Conservation (phyloP, 352 stramenopile species). For the Phytopythium montanum region DNA sequence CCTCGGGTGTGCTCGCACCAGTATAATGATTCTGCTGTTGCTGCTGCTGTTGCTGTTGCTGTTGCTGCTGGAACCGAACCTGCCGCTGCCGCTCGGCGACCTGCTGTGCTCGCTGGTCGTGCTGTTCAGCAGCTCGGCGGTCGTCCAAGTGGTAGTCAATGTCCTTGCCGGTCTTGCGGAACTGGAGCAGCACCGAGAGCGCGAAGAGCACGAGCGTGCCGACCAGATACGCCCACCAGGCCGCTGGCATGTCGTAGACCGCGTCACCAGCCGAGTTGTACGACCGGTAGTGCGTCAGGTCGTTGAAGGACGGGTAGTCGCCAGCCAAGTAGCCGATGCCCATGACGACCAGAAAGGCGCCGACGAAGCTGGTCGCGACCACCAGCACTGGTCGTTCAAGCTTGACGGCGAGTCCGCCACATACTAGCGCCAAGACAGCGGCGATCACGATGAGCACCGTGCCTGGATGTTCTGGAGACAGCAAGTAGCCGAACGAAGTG, state of each 20-base stretch:
- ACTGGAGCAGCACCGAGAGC: slow-evolving; percentile 46
- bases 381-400: slow-evolving; percentile 58
- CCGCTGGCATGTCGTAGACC: slow-evolving; percentile 35
- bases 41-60: not conserved
- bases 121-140: not conserved
- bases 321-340: slow-evolving; percentile 63
- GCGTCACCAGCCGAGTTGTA: slow-evolving; percentile 28
- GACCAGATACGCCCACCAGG: slow-evolving; percentile 62
- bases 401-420: slow-evolving; percentile 38
- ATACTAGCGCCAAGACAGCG: slow-evolving; percentile 38
- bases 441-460: slow-evolving; percentile 49
- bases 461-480: slow-evolving; percentile 49
- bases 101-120: not conserved
- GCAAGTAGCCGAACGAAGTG: slow-evolving; percentile 45
- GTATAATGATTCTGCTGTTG: slow-evolving; percentile 5
- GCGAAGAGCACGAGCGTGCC: slow-evolving; percentile 44
- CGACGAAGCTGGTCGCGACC: slow-evolving; percentile 40
- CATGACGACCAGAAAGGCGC: slow-evolving; percentile 40
- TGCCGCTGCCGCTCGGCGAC: not conserved
- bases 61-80: not conserved
- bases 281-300: slow-evolving; percentile 31
- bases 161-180: slow-evolving; percentile 33
- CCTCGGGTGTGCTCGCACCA: not conserved
- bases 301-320: slow-evolving; percentile 51
- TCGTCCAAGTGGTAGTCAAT: slow-evolving; percentile 32